Evolutionary conservation across 805 yeast species (phyloP).

Genomic region (Ogataea siamensis): DNA sequence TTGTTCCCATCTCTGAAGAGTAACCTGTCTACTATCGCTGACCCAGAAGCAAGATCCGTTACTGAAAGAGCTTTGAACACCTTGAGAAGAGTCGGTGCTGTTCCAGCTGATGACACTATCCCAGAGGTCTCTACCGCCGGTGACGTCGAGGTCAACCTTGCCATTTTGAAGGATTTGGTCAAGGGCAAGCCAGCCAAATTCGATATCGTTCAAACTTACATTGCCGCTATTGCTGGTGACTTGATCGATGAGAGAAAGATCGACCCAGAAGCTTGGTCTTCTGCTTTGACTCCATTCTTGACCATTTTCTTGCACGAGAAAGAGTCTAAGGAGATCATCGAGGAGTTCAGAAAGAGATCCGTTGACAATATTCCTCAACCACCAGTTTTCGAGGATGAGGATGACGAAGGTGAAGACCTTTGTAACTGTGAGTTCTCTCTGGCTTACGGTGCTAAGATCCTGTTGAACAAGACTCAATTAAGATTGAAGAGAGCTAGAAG

Average conservation of each 20-base stretch:
- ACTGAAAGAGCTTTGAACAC: constrained; percentile 96
- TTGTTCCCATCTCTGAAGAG: constrained; percentile 94
- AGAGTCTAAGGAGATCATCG: constrained; percentile 86
- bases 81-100: constrained; percentile 98
- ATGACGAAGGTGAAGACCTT: constrained; percentile 98
- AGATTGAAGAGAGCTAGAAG: constrained; percentile 99
- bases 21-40: constrained; percentile 96
- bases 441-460: constrained; percentile 99
- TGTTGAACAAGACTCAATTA: constrained; percentile 98
- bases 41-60: constrained; percentile 99
- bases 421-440: constrained; percentile 99
- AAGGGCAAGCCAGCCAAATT: constrained; percentile 74
- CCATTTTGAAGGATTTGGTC: constrained; percentile 72
- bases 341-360: constrained; percentile 93
- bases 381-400: constrained; percentile 86
- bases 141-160: constrained; percentile 86
- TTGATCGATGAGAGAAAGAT: constrained; percentile 97
- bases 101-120: constrained; percentile 81
- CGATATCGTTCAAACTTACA: constrained; percentile 71
- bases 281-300: constrained; percentile 87
- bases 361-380: constrained; percentile 98
- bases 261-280: constrained; percentile 89
- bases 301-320: constrained; percentile 93
- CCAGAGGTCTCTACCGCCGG: constrained; percentile 99
- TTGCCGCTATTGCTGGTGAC: constrained; percentile 97